Evolutionary conservation across 2,329 filamentous ascomycete species (phyloP), one percentile per base, ranked within the genome.

Genomic region (Dryadomyces quercus-mongolicae): DNA sequence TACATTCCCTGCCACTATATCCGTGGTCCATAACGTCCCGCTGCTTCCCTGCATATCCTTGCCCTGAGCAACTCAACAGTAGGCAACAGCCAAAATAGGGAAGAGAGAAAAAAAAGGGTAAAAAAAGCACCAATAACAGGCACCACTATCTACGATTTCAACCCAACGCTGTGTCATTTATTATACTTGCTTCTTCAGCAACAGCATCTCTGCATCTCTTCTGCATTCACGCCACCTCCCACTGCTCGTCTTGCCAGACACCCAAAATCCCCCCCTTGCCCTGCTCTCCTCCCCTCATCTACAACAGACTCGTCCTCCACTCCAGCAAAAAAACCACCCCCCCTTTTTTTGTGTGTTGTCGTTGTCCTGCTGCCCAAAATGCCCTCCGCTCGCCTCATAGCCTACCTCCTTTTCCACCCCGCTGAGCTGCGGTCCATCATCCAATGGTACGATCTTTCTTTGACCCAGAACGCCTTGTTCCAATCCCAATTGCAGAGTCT

Each of bases 351-450:
- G 9, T 16, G 9, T n/a, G 31, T 21, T 34, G n/a, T 18, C 18
- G 21, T 36, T 42, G 18, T n/a, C 31, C 31, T n/a, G 34, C 18
- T 46, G 58, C 63, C 62, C 66, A 77, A 65, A 58, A 85, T 85
- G 81, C 78, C 74, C 59, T 68, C 67, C 53, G 63, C 71, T 53
- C 66, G 63, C 55, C 75, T 81, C 62, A 68, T 82, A 56, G 65
- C 87, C 59, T 93, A 92, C 74, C 87, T 83, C 64, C 69, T 83
- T 56, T 72, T 87, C 60, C 90, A 94, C 70, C 86, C 88, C 40
- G 77, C 76, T 61, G 78, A 95, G 73, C 73, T 95, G 67, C 83
- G 88, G 65, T 77, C 86, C 49, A 89, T 95, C 59, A 76, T 95
- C 58, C 90, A 95, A 84, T 95, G 90, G 90, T 93, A 76, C 8